phyloP scores from a whole-genome alignment of 139 green algal genomes.

The Haematococcus lacustris region DNA sequence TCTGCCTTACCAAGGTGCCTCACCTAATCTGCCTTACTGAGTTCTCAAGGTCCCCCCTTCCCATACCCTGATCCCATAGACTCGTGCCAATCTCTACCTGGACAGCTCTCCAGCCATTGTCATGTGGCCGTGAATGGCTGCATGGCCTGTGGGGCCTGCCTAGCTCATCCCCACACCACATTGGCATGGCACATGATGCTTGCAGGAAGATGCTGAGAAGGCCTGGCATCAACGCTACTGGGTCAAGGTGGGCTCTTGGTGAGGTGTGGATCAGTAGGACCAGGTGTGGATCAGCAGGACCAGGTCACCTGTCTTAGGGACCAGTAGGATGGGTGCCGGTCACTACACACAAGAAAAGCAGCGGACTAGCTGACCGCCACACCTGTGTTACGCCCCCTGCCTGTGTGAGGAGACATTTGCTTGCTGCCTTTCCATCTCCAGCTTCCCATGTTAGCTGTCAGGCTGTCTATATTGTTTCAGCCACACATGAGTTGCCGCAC shows the following conservation, averaged over 20 bases:
- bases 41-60: not conserved
- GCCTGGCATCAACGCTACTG: conserved; percentile 75
- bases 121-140: not conserved
- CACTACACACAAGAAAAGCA: conserved; percentile 4
- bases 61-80: not conserved
- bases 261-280: not conserved
- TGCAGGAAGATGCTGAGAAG: conserved; percentile 65
- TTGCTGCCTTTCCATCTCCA: not conserved
- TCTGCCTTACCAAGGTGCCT: too few relatives aligned
- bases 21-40: not conserved
- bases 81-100: not conserved
- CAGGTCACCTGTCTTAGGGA: not conserved
- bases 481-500: too few relatives aligned
- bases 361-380: not conserved
- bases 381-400: not conserved
- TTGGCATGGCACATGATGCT: too few relatives aligned
- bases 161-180: not conserved
- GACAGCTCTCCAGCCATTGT: not conserved
- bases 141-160: not conserved
- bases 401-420: too few relatives aligned
- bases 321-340: not conserved
- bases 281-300: not conserved
- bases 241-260: conserved; percentile 80
- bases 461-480: not conserved
- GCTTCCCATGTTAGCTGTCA: too few relatives aligned